phyloP scores from a whole-genome alignment of 306 rosid genomes.

The Prunus dulcis region DNA sequence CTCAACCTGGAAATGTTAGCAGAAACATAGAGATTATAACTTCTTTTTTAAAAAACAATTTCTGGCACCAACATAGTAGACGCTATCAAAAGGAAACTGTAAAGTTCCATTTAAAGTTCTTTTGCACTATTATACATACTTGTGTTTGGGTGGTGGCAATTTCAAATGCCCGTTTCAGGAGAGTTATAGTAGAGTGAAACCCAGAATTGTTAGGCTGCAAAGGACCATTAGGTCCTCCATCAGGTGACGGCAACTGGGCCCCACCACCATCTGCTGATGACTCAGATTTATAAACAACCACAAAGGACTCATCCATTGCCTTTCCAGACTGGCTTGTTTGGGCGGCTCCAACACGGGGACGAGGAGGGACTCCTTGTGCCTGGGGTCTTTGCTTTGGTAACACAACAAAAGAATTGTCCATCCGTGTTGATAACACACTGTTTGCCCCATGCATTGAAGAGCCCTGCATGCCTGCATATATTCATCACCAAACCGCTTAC shows the following conservation, averaged over 20 bases:
- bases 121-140: conserved; percentile 35
- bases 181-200: conserved; percentile 67
- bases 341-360: conserved; percentile 45
- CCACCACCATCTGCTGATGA: conserved; percentile 80
- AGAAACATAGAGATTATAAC: conserved; percentile 13
- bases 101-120: neutral
- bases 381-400: conserved; percentile 69
- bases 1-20: conserved; percentile 61
- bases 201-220: conserved; percentile 75
- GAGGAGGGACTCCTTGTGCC: conserved; percentile 64
- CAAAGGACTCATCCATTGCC: conserved; percentile 90
- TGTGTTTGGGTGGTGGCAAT: conserved; percentile 90
- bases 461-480: conserved; percentile 76
- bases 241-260: conserved; percentile 38
- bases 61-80: neutral
- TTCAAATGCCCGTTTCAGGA: conserved; percentile 86
- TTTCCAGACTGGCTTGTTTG: conserved; percentile 63
- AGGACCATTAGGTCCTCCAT: conserved; percentile 53
- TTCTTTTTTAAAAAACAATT: conserved; percentile 4
- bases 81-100: neutral
- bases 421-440: conserved; percentile 68
- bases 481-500: conserved; percentile 26
- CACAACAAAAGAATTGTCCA: conserved; percentile 94
- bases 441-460: conserved; percentile 72
- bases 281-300: conserved; percentile 84